A percentile compares a stretch with the other conserved stretches of the same genome.
Conservation (phyloP, 108 stramenopile species). For the Nannochloropsis salina region DNA sequence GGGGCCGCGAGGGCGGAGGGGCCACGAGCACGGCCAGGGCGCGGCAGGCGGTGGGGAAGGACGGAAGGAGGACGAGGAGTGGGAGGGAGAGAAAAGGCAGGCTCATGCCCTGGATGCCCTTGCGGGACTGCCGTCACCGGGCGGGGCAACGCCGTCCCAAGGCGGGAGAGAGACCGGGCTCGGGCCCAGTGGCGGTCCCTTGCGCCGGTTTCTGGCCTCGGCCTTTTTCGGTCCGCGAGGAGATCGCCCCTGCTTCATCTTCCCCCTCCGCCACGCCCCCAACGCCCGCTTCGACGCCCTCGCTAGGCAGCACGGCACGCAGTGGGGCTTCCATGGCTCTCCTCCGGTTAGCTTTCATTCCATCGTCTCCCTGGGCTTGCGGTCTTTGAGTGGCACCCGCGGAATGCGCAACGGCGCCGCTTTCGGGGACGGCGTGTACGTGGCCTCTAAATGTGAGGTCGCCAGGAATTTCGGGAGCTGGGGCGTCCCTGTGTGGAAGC, state of each 20-base stretch:
- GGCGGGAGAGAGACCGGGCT: too few species aligned
- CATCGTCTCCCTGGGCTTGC: neutral
- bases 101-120: too few species aligned
- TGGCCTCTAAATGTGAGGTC: neutral
- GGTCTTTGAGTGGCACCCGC: neutral
- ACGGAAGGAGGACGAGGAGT: neutral
- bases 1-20: too few species aligned
- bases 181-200: too few species aligned
- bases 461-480: conserved; percentile 4
- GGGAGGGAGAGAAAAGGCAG: neutral
- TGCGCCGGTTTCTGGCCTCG: too few species aligned
- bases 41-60: neutral
- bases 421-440: neutral
- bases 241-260: neutral
- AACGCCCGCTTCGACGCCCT: neutral
- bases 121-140: too few species aligned
- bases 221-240: too few species aligned
- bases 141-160: too few species aligned
- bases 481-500: conserved; percentile 11
- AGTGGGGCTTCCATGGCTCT: neutral
- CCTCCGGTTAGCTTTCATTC: neutral
- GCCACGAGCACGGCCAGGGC: too few species aligned
- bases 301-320: neutral
- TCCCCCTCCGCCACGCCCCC: neutral
- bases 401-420: neutral